Conservation (phyloP, 768 basidiomycete species). For the Wakefieldia striispora region DNA sequence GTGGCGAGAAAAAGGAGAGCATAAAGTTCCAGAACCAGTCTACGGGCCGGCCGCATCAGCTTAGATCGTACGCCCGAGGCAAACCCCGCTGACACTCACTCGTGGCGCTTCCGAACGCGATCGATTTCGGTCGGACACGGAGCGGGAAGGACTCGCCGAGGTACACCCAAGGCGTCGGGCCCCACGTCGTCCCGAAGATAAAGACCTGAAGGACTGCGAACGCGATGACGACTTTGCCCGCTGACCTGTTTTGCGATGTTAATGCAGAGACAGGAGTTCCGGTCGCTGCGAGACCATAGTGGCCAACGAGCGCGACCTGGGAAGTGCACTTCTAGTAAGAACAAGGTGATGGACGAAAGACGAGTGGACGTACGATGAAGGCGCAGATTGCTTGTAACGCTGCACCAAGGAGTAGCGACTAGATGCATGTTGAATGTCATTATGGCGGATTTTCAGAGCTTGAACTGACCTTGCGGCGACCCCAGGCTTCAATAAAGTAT, state of each 20-base stretch:
- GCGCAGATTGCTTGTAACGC: constrained; percentile 58
- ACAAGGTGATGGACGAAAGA: background rate
- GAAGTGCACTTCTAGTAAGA: background rate
- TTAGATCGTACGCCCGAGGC: background rate
- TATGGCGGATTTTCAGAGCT: background rate
- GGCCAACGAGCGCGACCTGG: constrained; percentile 69
- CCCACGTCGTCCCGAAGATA: constrained; percentile 73
- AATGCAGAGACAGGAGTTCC: constrained; percentile 47
- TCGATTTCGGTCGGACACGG: constrained; percentile 72
- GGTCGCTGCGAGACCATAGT: constrained; percentile 58
- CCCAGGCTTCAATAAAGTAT: constrained; percentile 66
- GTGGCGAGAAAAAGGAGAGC: constrained; percentile 68
- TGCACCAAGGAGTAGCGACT: constrained; percentile 69
- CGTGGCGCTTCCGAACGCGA: constrained; percentile 68
- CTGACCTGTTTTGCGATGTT: constrained; percentile 55
- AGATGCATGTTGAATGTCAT: background rate
- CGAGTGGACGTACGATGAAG: constrained; percentile 46
- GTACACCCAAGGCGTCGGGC: constrained; percentile 74
- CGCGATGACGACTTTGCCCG: constrained; percentile 66
- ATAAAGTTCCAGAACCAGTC: constrained; percentile 78
- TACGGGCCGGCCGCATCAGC: constrained; percentile 2
- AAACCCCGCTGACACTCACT: constrained; percentile 28
- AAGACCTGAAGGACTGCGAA: constrained; percentile 79
- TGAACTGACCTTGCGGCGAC: constrained; percentile 57
- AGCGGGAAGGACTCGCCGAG: constrained; percentile 81